phyloP scores from a whole-genome alignment of 1,284 basidiomycete species.

The Ganoderma lucidum region DNA sequence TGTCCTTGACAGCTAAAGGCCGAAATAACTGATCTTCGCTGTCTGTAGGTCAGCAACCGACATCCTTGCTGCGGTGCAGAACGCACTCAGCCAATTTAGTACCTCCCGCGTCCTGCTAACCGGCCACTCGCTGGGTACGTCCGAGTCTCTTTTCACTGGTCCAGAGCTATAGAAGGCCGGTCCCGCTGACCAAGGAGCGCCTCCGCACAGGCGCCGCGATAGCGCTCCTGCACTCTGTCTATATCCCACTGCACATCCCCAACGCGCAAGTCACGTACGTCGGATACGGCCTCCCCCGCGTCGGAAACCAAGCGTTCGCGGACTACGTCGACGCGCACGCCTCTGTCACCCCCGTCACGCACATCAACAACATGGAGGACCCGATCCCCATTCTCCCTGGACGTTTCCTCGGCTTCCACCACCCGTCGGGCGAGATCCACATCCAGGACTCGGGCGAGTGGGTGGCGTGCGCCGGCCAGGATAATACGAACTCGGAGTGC shows the following conservation, averaged over 20 bases:
- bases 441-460: slow-evolving; percentile 57
- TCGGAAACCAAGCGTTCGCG: slow-evolving; percentile 67
- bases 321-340: slow-evolving; percentile 59
- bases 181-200: neutral
- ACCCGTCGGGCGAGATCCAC: slow-evolving; percentile 67
- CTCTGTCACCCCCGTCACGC: slow-evolving; percentile 46
- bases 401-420: slow-evolving; percentile 61
- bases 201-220: slow-evolving; percentile 50
- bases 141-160: neutral
- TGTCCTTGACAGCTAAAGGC: neutral
- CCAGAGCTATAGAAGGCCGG: neutral
- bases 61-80: slow-evolving; percentile 47
- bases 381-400: slow-evolving; percentile 45
- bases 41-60: slow-evolving; percentile 42
- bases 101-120: slow-evolving; percentile 44
- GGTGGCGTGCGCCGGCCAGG: slow-evolving; percentile 59
- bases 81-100: slow-evolving; percentile 39
- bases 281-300: slow-evolving; percentile 63
- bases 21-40: neutral
- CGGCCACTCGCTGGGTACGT: slow-evolving; percentile 51
- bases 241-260: slow-evolving; percentile 54
- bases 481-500: slow-evolving; percentile 60
- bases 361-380: slow-evolving; percentile 44
- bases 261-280: slow-evolving; percentile 49
- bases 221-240: slow-evolving; percentile 56